phyloP scores from a whole-genome alignment of 176 grass and related monocot genomes.

The Phoenix roebelenii region DNA sequence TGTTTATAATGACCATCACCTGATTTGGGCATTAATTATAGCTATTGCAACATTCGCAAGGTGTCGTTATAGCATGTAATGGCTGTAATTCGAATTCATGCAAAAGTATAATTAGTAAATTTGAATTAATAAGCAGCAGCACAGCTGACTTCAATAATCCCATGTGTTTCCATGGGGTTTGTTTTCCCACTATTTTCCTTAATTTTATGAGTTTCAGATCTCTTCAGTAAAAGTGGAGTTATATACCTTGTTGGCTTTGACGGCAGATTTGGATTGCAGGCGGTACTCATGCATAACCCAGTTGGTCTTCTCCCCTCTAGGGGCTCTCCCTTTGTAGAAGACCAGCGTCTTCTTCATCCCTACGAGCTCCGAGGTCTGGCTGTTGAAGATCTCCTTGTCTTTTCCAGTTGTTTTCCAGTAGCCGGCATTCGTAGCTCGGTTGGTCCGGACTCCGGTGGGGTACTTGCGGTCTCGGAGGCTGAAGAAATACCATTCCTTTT shows the following conservation, averaged over 20 bases:
- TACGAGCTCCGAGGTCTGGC: constrained; percentile 28
- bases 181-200: no score
- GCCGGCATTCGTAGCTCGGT: constrained; percentile 64
- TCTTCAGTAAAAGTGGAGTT: not conserved
- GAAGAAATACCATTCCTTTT: constrained; percentile 98
- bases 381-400: constrained; percentile 65
- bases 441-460: constrained; percentile 65
- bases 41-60: no score
- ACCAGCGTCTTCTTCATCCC: constrained; percentile 94
- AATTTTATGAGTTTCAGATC: no score
- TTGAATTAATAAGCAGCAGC: no score
- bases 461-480: constrained; percentile 67
- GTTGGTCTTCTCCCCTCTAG: constrained; percentile 73
- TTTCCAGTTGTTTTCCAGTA: constrained; percentile 91
- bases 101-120: no score
- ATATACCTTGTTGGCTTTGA: constrained; percentile 64
- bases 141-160: no score
- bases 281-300: constrained; percentile 96
- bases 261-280: constrained; percentile 30
- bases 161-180: no score
- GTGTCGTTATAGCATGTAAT: no score
- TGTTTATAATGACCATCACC: no score
- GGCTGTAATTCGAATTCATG: no score
- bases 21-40: no score
- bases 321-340: constrained; percentile 92